Evolutionary conservation across 2,329 filamentous ascomycete genomes (phyloP), one percentile per base, ranked within the genome.

Genomic region (Cordyceps pruinosa): DNA sequence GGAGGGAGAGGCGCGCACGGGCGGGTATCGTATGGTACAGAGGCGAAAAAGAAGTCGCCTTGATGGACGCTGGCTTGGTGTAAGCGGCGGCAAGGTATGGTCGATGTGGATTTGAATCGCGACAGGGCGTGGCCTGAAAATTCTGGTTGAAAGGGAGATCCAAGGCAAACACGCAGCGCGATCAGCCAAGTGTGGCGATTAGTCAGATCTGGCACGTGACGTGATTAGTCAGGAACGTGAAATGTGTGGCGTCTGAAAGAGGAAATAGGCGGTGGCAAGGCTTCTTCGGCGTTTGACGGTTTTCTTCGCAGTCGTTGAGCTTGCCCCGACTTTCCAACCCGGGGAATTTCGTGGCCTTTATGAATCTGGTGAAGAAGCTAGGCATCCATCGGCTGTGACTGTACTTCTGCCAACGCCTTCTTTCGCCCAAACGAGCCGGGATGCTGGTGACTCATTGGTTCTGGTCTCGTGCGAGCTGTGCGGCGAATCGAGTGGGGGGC

Each of bases 111-210:
- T 57, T 51, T 28, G 50, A 19, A 52, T 59, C 58, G 58, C 58
- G 53, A 59, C 35, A 44, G 47, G 30, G 47, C 34, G 65, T 64
- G 60, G 68, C 68, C 69, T 71, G 69, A 70, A 69, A 69, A 70
- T 62, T 70, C 65, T 64, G 69, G 69, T 69, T 62, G 66, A 64
- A 68, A 68, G 57, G 46, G 58, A 46, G n/a, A 57, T 52, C 25
- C 41, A 45, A 57, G 56, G 56, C 56, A 58, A 48, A 53, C 42
- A 53, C 23, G 53, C 57, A 44, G 2, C n/a, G 45, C 26, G 50
- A 54, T 35, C 10, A n/a, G n/a, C 28, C 7, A 13, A 21, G 19
- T 42, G 45, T 46, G 35, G 32, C 26, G 55, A 37, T 49, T 53
- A 54, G 56, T 48, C 49, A 58, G 56, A 21, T 1, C 1, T 8